Base-by-base conservation (phyloP, 2,329 filamentous ascomycete species). In the Alternaria longipes region DNA sequence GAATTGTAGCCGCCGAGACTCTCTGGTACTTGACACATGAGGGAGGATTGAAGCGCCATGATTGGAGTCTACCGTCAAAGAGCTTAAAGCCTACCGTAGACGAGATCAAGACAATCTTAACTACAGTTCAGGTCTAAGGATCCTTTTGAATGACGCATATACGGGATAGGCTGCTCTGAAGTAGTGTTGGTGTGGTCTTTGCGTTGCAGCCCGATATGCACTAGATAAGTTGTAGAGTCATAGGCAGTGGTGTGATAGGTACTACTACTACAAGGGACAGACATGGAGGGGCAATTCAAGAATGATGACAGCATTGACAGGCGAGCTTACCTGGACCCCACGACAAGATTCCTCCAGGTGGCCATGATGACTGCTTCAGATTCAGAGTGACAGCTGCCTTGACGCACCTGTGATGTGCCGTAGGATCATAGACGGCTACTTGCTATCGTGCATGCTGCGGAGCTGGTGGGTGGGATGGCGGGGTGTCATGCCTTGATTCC, bases 121-220 rank as follows among this genome's bases (percentile, higher is more conserved):
- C 20, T 14, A 32, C 30, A 30, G 32, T 11, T 12, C 26, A 52
- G 42, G 54, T 11, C n/a, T 16, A 38, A n/a, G 14, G 32, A 36
- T 16, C 2, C 11, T 36, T 14, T 36, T 16, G 32, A 14, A 76
- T 93, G 89, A 71, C 90, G 0, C 83, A 80, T 60, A 98, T 86
- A 76, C 97, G 91, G n/a, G 81, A 79, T 47, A 82, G 74, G 89
- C 89, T 53, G 89, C 89, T 53, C 87, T 90, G 66, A 16, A 36
- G 40, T 44, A 18, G 51, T 36, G 46, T 59, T 46, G 68, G 65
- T 55, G 58, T 54, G 45, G 42, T 26, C 34, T 45, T 61, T 47
- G 56, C 28, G 4, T 18, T 47, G 38, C 26, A 16, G 20, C 22
- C 26, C 20, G 16, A 34, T 8, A 34, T 12, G 28, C 16, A 34